phyloP scores from a whole-genome alignment of 208 protist genomes.

The Crithidia acanthocephali region DNA sequence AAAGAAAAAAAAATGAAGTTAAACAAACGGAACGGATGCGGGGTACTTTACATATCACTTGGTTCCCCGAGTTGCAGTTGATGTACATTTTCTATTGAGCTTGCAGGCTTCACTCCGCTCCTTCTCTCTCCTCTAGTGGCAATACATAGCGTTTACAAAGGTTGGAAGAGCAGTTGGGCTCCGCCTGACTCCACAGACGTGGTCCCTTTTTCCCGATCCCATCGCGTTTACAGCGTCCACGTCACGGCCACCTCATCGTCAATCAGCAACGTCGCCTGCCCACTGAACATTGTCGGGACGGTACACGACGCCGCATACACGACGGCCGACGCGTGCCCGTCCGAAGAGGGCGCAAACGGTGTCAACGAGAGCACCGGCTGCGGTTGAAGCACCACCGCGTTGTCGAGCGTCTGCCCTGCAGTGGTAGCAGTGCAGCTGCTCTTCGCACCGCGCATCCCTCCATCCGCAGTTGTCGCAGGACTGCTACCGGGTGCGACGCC shows the following conservation, averaged over 20 bases:
- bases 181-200: no score
- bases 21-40: no score
- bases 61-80: no score
- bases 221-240: constrained; percentile 14
- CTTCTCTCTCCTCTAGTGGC: not conserved
- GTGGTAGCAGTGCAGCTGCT: not conserved
- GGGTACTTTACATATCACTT: no score
- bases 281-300: constrained; percentile 23
- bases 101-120: not conserved
- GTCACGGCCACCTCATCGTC: constrained; percentile 35
- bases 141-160: no score
- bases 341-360: not conserved
- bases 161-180: no score
- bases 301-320: constrained; percentile 30
- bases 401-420: not conserved
- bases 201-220: no score
- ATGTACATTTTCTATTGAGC: no score
- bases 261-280: constrained; percentile 30
- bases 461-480: not conserved
- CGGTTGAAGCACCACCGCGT: constrained; percentile 19
- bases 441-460: not conserved
- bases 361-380: not conserved
- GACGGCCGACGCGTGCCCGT: not conserved
- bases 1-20: no score
- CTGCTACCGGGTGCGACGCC: not conserved